Evolutionary conservation across 768 basidiomycete genomes (phyloP).

Genomic region (Gelatoporia subvermispora): DNA sequence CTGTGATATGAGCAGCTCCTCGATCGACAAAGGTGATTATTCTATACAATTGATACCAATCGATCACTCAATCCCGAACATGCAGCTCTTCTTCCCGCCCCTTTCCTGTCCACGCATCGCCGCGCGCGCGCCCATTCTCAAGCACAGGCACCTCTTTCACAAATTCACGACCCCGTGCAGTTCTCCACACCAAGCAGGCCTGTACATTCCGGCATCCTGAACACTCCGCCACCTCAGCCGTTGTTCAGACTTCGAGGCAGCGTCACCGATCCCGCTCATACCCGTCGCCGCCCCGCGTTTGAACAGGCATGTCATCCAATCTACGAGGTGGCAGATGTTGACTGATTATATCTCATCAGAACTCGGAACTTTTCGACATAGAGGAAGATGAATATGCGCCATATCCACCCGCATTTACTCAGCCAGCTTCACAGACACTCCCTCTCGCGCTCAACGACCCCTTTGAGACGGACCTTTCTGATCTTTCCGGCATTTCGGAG

Average conservation of each 20-base stretch:
- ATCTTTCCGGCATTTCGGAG: constrained; percentile 30
- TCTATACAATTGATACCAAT: not conserved
- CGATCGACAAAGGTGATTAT: constrained; percentile 16
- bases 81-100: constrained; percentile 52
- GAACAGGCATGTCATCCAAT: constrained; percentile 32
- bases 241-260: constrained; percentile 66
- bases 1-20: constrained; percentile 14
- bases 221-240: constrained; percentile 68
- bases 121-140: constrained; percentile 51
- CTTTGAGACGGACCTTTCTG: constrained; percentile 29
- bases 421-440: constrained; percentile 25
- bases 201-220: constrained; percentile 40
- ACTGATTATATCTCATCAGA: constrained; percentile 26
- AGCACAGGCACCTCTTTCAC: constrained; percentile 38
- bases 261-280: constrained; percentile 64
- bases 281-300: constrained; percentile 35
- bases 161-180: constrained; percentile 22
- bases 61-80: not conserved
- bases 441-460: constrained; percentile 38
- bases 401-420: constrained; percentile 34
- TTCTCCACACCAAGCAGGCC: constrained; percentile 23
- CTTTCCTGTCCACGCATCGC: constrained; percentile 50
- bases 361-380: constrained; percentile 62
- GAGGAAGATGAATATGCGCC: constrained; percentile 65
- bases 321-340: constrained; percentile 7